These are phyloP conservation scores for Fomes fomentarius DNA, from an alignment of 1,284 basidiomycete species.

Conservation along the genomic window DNA sequence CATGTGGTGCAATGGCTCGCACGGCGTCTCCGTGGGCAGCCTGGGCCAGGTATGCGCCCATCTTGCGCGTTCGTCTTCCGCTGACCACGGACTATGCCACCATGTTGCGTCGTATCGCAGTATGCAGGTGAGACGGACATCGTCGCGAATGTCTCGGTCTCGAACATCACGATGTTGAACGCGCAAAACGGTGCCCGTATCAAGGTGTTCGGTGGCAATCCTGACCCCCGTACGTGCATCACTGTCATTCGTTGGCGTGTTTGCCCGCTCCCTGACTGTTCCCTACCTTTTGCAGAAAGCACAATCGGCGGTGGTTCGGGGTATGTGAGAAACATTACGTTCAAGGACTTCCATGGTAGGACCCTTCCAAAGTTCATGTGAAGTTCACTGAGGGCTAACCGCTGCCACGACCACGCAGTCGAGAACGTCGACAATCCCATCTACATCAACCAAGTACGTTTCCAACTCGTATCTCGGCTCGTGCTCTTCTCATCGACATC, in stretches of 20 bases:
- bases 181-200: conserved; percentile 69
- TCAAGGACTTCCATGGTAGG: conserved; percentile 44
- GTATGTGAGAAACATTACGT: conserved; percentile 61
- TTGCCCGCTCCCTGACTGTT: too few species aligned
- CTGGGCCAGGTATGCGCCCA: conserved; percentile 35
- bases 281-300: conserved; percentile 22
- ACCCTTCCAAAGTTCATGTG: too few species aligned
- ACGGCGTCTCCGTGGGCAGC: conserved; percentile 65
- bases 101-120: conserved; percentile 37
- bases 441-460: conserved; percentile 52
- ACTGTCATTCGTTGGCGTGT: neutral
- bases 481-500: neutral
- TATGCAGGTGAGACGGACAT: conserved; percentile 65
- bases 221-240: conserved; percentile 27
- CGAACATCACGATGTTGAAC: conserved; percentile 61
- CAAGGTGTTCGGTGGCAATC: conserved; percentile 63
- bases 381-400: too few species aligned
- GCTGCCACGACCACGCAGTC: conserved; percentile 28
- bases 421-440: conserved; percentile 59
- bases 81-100: too few species aligned
- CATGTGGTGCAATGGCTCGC: conserved; percentile 62
- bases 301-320: conserved; percentile 58
- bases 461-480: neutral
- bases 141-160: conserved; percentile 62
- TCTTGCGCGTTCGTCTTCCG: too few species aligned